These are phyloP conservation scores for Astrocystis sublimbata DNA, from an alignment of 495 filamentous ascomycete species.

Conservation along the genomic window DNA sequence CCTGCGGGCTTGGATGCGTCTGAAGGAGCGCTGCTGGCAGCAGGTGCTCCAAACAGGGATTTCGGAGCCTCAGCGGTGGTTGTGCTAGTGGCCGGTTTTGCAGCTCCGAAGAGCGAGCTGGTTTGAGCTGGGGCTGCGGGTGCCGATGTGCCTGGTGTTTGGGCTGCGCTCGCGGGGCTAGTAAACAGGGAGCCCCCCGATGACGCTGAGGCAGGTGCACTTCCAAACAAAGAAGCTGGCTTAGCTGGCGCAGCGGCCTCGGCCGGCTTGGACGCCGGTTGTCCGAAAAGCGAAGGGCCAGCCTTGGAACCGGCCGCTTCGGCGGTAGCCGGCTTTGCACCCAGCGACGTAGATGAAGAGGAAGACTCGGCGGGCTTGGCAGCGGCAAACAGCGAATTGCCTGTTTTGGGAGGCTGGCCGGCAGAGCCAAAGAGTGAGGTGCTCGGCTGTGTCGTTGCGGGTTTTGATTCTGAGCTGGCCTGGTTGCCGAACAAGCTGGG, in stretches of 20 bases:
- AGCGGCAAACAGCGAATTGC: slow-evolving; percentile 19
- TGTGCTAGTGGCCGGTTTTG: slow-evolving; percentile 23
- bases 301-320: slow-evolving; percentile 11
- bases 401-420: slow-evolving; percentile 17
- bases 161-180: slow-evolving; percentile 13
- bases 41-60: slow-evolving; percentile 20
- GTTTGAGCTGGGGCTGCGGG: slow-evolving; percentile 29
- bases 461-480: slow-evolving; percentile 16
- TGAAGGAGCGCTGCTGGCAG: slow-evolving; percentile 16
- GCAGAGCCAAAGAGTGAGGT: slow-evolving; percentile 22
- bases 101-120: slow-evolving; percentile 25
- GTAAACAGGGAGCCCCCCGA: slow-evolving; percentile 23
- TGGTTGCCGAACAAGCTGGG: slow-evolving; percentile 20
- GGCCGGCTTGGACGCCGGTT: slow-evolving; percentile 28
- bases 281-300: slow-evolving; percentile 20
- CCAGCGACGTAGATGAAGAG: slow-evolving; percentile 24
- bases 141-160: slow-evolving; percentile 19
- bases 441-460: slow-evolving; percentile 20
- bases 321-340: slow-evolving; percentile 23
- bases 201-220: slow-evolving; percentile 15
- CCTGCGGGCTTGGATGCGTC: slow-evolving; percentile 32
- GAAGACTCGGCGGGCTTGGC: slow-evolving; percentile 27
- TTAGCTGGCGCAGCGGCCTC: slow-evolving; percentile 22
- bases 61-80: slow-evolving; percentile 23
- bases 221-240: slow-evolving; percentile 26